Evolutionary conservation across 2,329 filamentous ascomycete genomes (phyloP).

Genomic region (Biscogniauxia sp.): DNA sequence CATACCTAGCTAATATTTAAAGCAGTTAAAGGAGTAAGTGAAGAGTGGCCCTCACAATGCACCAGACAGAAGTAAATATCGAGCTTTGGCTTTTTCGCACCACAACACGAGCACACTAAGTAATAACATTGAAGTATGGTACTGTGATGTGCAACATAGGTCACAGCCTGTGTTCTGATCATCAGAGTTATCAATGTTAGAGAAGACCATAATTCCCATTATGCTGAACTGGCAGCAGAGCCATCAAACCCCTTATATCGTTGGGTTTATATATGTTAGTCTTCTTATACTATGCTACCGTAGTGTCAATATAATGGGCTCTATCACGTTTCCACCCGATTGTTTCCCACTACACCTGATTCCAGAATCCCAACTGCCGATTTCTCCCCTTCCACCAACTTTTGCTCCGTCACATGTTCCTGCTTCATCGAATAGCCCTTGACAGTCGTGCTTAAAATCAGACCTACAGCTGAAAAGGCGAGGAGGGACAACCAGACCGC

Average conservation of each 20-base stretch:
- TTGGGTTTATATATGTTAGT: background rate
- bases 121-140: too few relatives aligned
- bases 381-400: background rate
- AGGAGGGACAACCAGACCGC: conserved; percentile 1
- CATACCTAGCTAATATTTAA: too few relatives aligned
- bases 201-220: background rate
- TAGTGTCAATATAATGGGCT: background rate
- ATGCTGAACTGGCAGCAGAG: background rate
- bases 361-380: background rate
- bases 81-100: too few relatives aligned
- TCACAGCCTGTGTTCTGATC: too few relatives aligned
- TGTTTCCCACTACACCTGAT: background rate
- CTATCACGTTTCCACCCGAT: background rate
- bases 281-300: background rate
- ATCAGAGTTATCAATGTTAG: too few relatives aligned
- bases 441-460: background rate
- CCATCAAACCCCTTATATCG: background rate
- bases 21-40: too few relatives aligned
- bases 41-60: too few relatives aligned
- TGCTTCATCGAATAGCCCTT: background rate
- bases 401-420: conserved; percentile 1
- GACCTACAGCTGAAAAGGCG: background rate
- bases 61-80: too few relatives aligned
- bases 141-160: too few relatives aligned
- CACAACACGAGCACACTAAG: too few relatives aligned